phyloP scores from a whole-genome alignment of 371 early-diverging fungal species.

The Apophysomyces elegans region DNA sequence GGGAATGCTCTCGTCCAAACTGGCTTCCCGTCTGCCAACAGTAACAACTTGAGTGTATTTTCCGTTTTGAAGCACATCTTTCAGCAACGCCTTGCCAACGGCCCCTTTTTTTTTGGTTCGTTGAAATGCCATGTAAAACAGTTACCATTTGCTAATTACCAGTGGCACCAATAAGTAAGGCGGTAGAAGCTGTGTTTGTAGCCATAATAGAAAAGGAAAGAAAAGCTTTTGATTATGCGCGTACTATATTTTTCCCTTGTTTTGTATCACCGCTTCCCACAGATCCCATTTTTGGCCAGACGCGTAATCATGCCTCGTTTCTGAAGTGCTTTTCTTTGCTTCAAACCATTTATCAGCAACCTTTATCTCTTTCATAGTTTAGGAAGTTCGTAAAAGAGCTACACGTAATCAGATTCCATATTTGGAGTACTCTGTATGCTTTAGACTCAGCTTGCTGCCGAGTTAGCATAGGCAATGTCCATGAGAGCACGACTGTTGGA shows the following conservation, averaged over 20 bases:
- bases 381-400: no score
- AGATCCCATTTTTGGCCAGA: background rate
- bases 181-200: conserved; percentile 17
- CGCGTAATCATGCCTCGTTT: background rate
- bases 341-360: background rate
- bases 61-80: conserved; percentile 61
- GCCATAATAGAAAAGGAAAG: background rate
- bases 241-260: background rate
- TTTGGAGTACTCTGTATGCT: no score
- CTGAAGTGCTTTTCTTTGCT: background rate
- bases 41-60: conserved; percentile 66
- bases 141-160: conserved; percentile 17
- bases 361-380: background rate
- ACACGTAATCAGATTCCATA: no score
- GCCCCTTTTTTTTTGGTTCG: conserved; percentile 51
- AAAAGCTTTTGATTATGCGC: background rate
- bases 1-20: conserved; percentile 57
- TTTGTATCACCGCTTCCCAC: background rate
- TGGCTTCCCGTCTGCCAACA: conserved; percentile 60
- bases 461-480: no score
- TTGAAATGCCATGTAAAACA: background rate
- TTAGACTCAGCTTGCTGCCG: no score
- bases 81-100: conserved; percentile 70
- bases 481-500: background rate
- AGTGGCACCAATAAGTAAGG: conserved; percentile 49